Evolutionary conservation across 73 alveolate genomes (phyloP), one percentile per base, ranked within the genome.

Genomic region (Diophrys appendiculata): DNA sequence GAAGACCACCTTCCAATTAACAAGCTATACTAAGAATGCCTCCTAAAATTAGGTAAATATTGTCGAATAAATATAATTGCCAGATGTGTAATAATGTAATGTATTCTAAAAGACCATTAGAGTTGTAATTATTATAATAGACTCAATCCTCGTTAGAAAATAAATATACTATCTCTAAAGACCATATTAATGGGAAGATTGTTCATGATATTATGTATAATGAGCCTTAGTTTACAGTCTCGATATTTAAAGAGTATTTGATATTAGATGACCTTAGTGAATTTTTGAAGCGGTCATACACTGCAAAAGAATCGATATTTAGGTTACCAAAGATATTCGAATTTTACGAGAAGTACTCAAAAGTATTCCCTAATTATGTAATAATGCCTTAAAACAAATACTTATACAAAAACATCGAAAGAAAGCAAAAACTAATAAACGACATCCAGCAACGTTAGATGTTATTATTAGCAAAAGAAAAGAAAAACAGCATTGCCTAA

Each of bases 321-420:
- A 69, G 92, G 68, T 91, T 92, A 28, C 98, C 96, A 0, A 92
- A 92, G 78, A 92, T 92, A 27, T 92, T 67, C 70, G 98, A 92
- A 69, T 92, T 87, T 68, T 92, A 92, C 72, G 94, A 89, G 43
- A 80, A 86, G 76, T 92, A 91, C 33, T 86, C 95, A 0, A 93
- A 89, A 52, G 92, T 92, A 28, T 92, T 92, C 80, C 98, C 98
- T 14, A 92, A 92, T 80, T 92, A 92, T 78, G 98, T 92, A 18
- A 75, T 80, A 33, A 70, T 92, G 23, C 96, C 95, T 13, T 95
- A 92, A 71, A 89, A 89, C 74, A 89, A 92, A 78, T 92, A 89
- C 68, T 87, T 92, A 86, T 92, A 84, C 76, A 92, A 92, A 71
- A 92, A 92, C 77, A 92, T 92, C n/a, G 94, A 92, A 76, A 73